Conservation (phyloP, 2,329 filamentous ascomycete species). For the Chalaropsis thielavioides region DNA sequence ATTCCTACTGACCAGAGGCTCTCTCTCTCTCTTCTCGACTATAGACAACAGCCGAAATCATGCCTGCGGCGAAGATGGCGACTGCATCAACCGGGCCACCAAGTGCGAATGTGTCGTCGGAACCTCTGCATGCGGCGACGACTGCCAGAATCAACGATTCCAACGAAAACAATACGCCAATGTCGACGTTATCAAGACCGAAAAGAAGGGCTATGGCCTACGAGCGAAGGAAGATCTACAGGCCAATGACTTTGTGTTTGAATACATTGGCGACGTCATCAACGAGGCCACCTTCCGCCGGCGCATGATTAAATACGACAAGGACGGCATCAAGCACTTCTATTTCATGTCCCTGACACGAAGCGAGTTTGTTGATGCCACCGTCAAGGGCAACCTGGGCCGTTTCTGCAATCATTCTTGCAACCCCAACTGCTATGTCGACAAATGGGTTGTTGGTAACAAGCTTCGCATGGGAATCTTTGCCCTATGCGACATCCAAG, state of each 20-base stretch:
- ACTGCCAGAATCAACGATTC: slow-evolving; percentile 91
- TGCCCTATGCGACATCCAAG: slow-evolving; percentile 66
- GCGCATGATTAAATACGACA: slow-evolving; percentile 84
- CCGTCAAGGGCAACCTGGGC: slow-evolving; percentile 87
- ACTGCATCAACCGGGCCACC: slow-evolving; percentile 95
- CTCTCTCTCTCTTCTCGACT: background rate
- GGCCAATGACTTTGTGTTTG: slow-evolving; percentile 84
- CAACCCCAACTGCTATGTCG: slow-evolving; percentile 96
- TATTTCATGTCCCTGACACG: slow-evolving; percentile 99
- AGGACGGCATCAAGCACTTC: slow-evolving; percentile 96
- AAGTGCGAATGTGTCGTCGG: slow-evolving; percentile 86
- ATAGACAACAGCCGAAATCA: slow-evolving; percentile 52
- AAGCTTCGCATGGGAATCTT: slow-evolving; percentile 99
- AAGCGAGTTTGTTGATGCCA: slow-evolving; percentile 93
- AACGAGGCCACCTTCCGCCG: slow-evolving; percentile 79
- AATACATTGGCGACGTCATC: slow-evolving; percentile 97
- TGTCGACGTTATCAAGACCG: slow-evolving; percentile 91
- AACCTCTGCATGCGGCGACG: slow-evolving; percentile 65
- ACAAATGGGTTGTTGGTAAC: slow-evolving; percentile 97
- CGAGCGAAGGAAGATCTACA: slow-evolving; percentile 65
- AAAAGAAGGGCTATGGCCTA: slow-evolving; percentile 92
- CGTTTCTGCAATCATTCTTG: slow-evolving; percentile 99
- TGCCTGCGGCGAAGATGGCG: slow-evolving; percentile 88
- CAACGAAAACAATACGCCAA: slow-evolving; percentile 77
- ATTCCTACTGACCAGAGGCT: background rate